Percentiles rank a stretch among this genome's conserved stretches.
phyloP scores from a whole-genome alignment of 352 stramenopile species.

The Saprolegnia parasitica region DNA sequence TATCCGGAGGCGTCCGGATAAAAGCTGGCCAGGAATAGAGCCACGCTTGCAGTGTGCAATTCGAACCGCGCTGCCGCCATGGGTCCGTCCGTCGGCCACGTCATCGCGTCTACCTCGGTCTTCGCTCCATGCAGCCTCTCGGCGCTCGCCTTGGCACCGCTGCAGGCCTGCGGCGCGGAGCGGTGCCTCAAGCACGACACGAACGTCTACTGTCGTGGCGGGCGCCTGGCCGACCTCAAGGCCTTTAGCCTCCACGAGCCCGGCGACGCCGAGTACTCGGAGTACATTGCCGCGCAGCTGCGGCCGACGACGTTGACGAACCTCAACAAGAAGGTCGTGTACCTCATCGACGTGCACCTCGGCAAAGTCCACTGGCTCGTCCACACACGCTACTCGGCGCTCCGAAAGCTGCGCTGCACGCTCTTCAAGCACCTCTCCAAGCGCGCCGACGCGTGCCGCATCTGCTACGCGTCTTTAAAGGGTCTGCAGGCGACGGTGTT shows the following conservation, averaged over 20 bases:
- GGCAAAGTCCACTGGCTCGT: constrained; percentile 59
- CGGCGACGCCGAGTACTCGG: constrained; percentile 68
- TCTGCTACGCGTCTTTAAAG: constrained; percentile 63
- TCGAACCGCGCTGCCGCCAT: not conserved
- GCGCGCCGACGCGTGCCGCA: constrained; percentile 36
- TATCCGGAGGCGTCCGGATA: not conserved
- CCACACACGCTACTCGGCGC: constrained; percentile 67
- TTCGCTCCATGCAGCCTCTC: too few species aligned
- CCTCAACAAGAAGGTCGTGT: constrained; percentile 55
- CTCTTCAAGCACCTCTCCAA: constrained; percentile 57
- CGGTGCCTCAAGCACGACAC: too few species aligned
- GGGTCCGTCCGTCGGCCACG: not conserved
- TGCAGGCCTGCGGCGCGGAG: too few species aligned
- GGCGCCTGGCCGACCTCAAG: not conserved
- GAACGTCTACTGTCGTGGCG: too few species aligned
- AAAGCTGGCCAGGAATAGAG: not conserved
- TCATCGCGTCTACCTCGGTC: not conserved
- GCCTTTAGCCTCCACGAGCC: not conserved
- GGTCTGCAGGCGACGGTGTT: constrained; percentile 46
- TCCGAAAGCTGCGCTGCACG: constrained; percentile 48
- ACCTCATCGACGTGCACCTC: constrained; percentile 61
- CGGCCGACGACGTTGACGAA: constrained; percentile 35
- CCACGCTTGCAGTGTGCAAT: not conserved
- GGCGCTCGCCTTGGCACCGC: too few species aligned
- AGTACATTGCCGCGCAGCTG: constrained; percentile 52